phyloP scores from a whole-genome alignment of 345 rosid species.

The Eutrema heterophyllum region DNA sequence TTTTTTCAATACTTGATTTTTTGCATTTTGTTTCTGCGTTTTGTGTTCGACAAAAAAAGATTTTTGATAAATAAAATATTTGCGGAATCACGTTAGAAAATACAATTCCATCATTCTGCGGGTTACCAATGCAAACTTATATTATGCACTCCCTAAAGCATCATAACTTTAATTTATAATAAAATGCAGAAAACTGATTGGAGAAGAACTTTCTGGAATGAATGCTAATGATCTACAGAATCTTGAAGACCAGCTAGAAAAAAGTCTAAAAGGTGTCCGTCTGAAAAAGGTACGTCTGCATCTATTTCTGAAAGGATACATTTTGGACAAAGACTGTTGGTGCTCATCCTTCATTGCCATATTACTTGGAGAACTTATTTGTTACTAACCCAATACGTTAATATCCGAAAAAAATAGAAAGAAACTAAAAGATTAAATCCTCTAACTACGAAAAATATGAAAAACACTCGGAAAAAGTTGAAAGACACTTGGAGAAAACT shows the following conservation, averaged over 20 bases:
- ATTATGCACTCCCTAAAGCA: not conserved
- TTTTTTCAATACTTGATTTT: no score
- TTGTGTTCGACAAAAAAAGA: no score
- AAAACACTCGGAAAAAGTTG: not conserved
- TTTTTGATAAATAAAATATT: no score
- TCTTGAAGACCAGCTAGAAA: slow-evolving; percentile 70
- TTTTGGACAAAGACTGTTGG: not conserved
- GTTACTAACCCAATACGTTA: not conserved
- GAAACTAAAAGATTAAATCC: not conserved
- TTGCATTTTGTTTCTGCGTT: no score
- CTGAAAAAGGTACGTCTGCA: slow-evolving; percentile 44
- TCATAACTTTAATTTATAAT: not conserved
- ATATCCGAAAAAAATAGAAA: not conserved
- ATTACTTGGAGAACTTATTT: not conserved
- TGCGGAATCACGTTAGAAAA: no score
- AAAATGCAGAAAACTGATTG: slow-evolving; percentile 57
- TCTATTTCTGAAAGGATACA: not conserved
- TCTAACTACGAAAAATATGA: not conserved
- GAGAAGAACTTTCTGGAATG: slow-evolving; percentile 79
- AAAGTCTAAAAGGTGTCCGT: slow-evolving; percentile 63
- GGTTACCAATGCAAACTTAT: not conserved
- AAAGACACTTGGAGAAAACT: not conserved
- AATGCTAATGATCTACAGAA: slow-evolving; percentile 60
- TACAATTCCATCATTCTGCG: no score
- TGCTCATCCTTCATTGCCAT: not conserved